A percentile compares a stretch with the other conserved stretches of the same genome.
Conservation (phyloP, 202 grass and related monocot genomes). For the Sporobolus alterniflorus region DNA sequence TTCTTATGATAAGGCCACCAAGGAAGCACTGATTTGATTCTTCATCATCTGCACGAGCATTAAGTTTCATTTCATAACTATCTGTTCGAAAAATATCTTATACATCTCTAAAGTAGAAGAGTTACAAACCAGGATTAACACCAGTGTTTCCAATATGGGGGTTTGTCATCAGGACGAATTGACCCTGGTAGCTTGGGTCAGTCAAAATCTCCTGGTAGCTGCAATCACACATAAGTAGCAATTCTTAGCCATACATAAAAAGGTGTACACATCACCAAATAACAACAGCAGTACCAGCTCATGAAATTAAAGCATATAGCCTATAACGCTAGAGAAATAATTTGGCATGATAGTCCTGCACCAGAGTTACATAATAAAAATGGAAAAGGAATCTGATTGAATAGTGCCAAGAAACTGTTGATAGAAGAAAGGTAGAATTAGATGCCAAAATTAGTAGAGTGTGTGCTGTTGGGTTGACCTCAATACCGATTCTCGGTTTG, state of each 20-base stretch:
- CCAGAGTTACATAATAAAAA: background rate
- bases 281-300: background rate
- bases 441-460: conserved; percentile 1
- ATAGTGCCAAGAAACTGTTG: background rate
- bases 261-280: background rate
- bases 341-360: background rate
- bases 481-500: too few relatives aligned
- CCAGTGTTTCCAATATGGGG: conserved; percentile 99
- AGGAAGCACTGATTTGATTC: conserved; percentile 86
- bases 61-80: conserved; percentile 3
- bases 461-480: too few relatives aligned
- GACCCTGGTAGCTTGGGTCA: conserved; percentile 94
- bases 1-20: conserved; percentile 87
- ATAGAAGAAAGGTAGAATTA: background rate
- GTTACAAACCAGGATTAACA: conserved; percentile 70
- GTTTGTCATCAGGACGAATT: conserved; percentile 98
- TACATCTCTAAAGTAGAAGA: background rate
- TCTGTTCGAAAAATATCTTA: background rate
- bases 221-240: background rate
- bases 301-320: background rate
- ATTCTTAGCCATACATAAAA: background rate
- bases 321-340: background rate
- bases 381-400: background rate
- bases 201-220: conserved; percentile 99
- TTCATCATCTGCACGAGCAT: conserved; percentile 73